Conservation (phyloP, 1,284 basidiomycete genomes). For the Irpex lacteus region DNA sequence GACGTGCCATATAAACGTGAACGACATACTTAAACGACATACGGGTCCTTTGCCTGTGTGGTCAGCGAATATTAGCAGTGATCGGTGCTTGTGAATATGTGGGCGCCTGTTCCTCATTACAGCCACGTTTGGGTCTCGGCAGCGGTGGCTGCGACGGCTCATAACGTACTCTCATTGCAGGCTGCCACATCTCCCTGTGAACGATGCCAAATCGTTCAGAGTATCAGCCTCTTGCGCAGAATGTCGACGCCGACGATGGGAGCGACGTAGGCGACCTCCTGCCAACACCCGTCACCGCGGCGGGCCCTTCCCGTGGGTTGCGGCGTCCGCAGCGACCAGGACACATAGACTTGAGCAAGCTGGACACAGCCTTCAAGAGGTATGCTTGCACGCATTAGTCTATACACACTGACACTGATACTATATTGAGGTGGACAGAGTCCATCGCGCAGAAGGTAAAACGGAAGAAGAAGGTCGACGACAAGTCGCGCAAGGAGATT, state of each 20-base stretch:
- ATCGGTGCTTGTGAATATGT: neutral
- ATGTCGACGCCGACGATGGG: constrained; percentile 42
- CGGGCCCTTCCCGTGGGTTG: constrained; percentile 33
- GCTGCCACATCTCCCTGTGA: neutral
- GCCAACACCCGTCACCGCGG: constrained; percentile 27
- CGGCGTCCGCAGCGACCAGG: constrained; percentile 52
- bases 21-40: too few relatives aligned
- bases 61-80: neutral
- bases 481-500: constrained; percentile 66
- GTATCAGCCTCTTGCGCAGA: constrained; percentile 67
- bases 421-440: constrained; percentile 68
- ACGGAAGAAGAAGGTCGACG: constrained; percentile 70
- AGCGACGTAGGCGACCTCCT: constrained; percentile 43
- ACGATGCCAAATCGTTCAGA: constrained; percentile 53
- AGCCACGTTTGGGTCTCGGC: neutral
- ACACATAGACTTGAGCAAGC: constrained; percentile 71
- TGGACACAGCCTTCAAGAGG: constrained; percentile 82
- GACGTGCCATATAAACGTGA: too few relatives aligned
- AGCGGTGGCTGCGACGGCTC: neutral
- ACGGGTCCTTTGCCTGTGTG: too few relatives aligned
- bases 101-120: neutral
- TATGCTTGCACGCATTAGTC: constrained; percentile 24
- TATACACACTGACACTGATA: neutral
- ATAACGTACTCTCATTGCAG: neutral
- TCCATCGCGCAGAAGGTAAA: constrained; percentile 81